Conservation (phyloP, 805 yeast genomes). For the Metschnikowia kofuensis region DNA sequence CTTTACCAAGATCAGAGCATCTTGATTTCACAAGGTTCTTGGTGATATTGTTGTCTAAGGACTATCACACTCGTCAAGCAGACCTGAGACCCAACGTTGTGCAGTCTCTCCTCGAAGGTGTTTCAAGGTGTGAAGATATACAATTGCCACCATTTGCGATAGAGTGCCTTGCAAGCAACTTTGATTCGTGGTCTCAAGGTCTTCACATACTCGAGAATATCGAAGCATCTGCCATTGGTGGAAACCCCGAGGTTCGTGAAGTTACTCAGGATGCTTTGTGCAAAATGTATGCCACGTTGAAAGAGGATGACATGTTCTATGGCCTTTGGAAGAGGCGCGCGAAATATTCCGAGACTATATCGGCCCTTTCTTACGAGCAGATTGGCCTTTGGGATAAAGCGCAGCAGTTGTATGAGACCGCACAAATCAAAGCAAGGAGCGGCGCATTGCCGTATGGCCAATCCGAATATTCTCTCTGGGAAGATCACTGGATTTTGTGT, state of each 20-base stretch:
- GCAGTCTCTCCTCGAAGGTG: conserved; percentile 78
- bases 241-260: conserved; percentile 73
- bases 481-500: conserved; percentile 96
- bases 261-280: conserved; percentile 86
- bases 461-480: conserved; percentile 94
- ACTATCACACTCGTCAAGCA: conserved; percentile 88
- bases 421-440: conserved; percentile 93
- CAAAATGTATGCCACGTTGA: conserved; percentile 82
- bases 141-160: conserved; percentile 93
- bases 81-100: conserved; percentile 85
- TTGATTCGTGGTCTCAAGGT: conserved; percentile 88
- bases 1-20: conserved; percentile 75
- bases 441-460: conserved; percentile 95
- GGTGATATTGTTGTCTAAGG: conserved; percentile 78
- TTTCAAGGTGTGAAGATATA: conserved; percentile 65
- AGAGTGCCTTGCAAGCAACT: conserved; percentile 82
- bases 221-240: conserved; percentile 52
- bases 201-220: conserved; percentile 79
- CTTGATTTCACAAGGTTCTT: conserved; percentile 81
- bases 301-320: conserved; percentile 95
- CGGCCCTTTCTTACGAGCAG: conserved; percentile 92
- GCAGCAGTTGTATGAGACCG: conserved; percentile 88
- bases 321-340: conserved; percentile 98
- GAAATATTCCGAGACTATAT: conserved; percentile 86
- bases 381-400: conserved; percentile 95